phyloP scores from a whole-genome alignment of 2,329 filamentous ascomycete genomes.

The Alternaria arbusti region DNA sequence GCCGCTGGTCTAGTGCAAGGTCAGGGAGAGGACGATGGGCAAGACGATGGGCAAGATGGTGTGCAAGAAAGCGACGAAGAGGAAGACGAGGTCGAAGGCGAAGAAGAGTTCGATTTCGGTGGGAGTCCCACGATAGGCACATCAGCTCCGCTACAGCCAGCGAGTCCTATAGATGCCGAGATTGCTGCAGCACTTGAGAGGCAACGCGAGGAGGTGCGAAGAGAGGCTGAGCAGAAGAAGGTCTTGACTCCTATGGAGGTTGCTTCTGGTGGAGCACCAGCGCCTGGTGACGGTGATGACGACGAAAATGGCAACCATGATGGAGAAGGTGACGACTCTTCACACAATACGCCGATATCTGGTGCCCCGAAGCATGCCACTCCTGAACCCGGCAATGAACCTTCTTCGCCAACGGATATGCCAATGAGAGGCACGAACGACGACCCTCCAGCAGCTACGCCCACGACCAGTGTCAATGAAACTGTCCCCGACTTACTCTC shows the following conservation, averaged over 20 bases:
- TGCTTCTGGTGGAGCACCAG: neutral
- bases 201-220: neutral
- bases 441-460: neutral
- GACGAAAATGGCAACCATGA: neutral
- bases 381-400: neutral
- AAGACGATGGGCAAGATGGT: neutral
- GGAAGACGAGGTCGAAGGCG: neutral
- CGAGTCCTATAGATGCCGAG: neutral
- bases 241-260: neutral
- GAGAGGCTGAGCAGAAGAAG: neutral
- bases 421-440: neutral
- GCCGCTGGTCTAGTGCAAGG: neutral
- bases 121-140: neutral
- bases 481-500: neutral
- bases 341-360: neutral
- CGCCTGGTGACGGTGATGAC: neutral
- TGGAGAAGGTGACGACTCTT: too few relatives aligned
- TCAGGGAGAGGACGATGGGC: fast-evolving
- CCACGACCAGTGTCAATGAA: fast-evolving
- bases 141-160: neutral
- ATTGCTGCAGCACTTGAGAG: neutral
- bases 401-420: neutral
- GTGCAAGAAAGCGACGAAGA: neutral
- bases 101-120: neutral
- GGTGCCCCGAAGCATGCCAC: neutral